A percentile compares a stretch with the other conserved stretches of the same genome.
phyloP scores from a whole-genome alignment of 257 asterid genomes.

The Pogostemon cablin region DNA sequence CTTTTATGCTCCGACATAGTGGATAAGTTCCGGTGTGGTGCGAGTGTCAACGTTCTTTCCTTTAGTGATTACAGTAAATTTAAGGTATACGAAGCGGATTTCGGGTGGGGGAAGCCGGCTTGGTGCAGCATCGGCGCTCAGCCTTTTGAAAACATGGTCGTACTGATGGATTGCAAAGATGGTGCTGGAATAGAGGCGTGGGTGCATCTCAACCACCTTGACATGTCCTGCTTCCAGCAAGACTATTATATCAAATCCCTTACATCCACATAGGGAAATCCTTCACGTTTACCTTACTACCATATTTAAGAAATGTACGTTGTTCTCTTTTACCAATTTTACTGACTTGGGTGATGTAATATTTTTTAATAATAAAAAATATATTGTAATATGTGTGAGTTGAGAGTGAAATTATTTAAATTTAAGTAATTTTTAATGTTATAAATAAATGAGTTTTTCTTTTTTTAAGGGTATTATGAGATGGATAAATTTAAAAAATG shows the following conservation, averaged over 20 bases:
- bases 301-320: too few relatives aligned
- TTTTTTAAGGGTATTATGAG: too few relatives aligned
- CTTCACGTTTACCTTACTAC: too few relatives aligned
- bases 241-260: background rate
- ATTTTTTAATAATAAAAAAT: too few relatives aligned
- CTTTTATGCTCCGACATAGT: background rate
- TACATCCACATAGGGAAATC: too few relatives aligned
- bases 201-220: constrained; percentile 23
- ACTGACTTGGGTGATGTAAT: too few relatives aligned
- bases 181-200: constrained; percentile 41
- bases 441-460: too few relatives aligned
- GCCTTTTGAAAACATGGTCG: constrained; percentile 2
- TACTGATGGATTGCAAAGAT: constrained; percentile 19
- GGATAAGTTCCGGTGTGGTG: background rate
- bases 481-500: too few relatives aligned
- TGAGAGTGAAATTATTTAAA: too few relatives aligned
- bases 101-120: constrained; percentile 41
- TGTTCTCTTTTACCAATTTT: too few relatives aligned
- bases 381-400: too few relatives aligned
- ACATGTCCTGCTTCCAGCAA: constrained; percentile 30
- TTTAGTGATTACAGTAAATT: constrained; percentile 35
- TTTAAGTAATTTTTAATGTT: too few relatives aligned
- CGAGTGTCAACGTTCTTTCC: constrained; percentile 1
- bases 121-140: background rate
- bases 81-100: constrained; percentile 29